These are phyloP conservation scores for Suhomyces yuchorum DNA, from an alignment of 1,139 yeast genomes.

Conservation along the genomic window DNA sequence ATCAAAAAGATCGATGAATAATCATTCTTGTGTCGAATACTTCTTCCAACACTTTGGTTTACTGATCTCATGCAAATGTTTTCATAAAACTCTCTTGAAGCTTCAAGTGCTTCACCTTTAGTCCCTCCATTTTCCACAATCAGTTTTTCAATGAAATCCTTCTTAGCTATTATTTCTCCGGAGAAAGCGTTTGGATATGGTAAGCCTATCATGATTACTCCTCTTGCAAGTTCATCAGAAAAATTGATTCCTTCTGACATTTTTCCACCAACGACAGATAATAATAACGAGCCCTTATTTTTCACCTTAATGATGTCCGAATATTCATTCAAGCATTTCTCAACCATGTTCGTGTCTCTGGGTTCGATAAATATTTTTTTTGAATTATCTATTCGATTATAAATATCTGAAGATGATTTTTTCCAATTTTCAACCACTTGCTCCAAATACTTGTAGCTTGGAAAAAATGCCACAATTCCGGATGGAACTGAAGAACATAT, in stretches of 20 bases:
- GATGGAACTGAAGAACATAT: slow-evolving; percentile 56
- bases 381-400: slow-evolving; percentile 29
- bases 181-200: slow-evolving; percentile 88
- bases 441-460: slow-evolving; percentile 75
- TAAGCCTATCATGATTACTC: slow-evolving; percentile 83
- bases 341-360: slow-evolving; percentile 42
- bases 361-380: slow-evolving; percentile 65
- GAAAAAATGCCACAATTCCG: slow-evolving; percentile 83
- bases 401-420: slow-evolving; percentile 24
- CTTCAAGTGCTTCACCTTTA: slow-evolving; percentile 39
- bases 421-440: slow-evolving; percentile 58
- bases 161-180: slow-evolving; percentile 78
- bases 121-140: slow-evolving; percentile 45
- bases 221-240: slow-evolving; percentile 82
- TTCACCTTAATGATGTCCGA: slow-evolving; percentile 32
- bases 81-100: slow-evolving; percentile 70
- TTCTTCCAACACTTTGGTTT: slow-evolving; percentile 91
- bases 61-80: slow-evolving; percentile 90
- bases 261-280: slow-evolving; percentile 92
- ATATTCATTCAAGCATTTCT: slow-evolving; percentile 53
- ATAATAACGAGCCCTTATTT: slow-evolving; percentile 60
- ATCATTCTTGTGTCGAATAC: slow-evolving; percentile 82
- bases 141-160: slow-evolving; percentile 61
- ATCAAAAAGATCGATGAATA: slow-evolving; percentile 74
- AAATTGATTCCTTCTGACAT: slow-evolving; percentile 95